A percentile compares a stretch with the other conserved stretches of the same genome.
phyloP scores from a whole-genome alignment of 305 asterid genomes.

The Fraxinus dipetala region DNA sequence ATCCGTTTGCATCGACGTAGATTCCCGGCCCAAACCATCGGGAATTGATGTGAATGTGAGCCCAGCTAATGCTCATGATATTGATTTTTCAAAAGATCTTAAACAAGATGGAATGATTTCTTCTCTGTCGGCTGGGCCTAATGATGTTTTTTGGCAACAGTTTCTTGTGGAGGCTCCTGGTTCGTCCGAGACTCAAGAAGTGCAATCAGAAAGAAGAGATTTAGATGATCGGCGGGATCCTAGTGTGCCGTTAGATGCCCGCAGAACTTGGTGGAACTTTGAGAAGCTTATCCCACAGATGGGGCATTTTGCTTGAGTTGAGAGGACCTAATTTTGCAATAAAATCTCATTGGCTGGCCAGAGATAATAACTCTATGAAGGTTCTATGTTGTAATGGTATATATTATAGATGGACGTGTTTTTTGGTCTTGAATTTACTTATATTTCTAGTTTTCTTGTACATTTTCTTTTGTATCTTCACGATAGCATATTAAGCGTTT shows the following conservation, averaged over 20 bases:
- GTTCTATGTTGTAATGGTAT: conserved; percentile 20
- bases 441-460: background rate
- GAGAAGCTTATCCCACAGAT: conserved; percentile 51
- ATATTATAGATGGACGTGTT: conserved; percentile 14
- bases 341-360: background rate
- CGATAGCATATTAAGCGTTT: conserved; percentile 6
- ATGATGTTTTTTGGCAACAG: conserved; percentile 81
- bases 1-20: conserved; percentile 29
- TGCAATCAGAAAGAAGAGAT: conserved; percentile 37
- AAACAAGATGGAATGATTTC: conserved; percentile 12
- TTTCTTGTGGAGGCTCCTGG: conserved; percentile 63
- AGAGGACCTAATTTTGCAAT: conserved; percentile 16
- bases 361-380: background rate
- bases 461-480: background rate
- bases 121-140: conserved; percentile 36
- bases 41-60: conserved; percentile 36
- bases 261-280: conserved; percentile 41
- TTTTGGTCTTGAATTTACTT: conserved; percentile 1
- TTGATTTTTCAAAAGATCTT: conserved; percentile 19
- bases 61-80: conserved; percentile 33
- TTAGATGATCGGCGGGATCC: background rate
- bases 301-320: conserved; percentile 52
- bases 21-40: conserved; percentile 6
- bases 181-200: conserved; percentile 30
- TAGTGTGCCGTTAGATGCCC: conserved; percentile 11